These are phyloP conservation scores for Sphaerobolus stellatus DNA, from an alignment of 1,284 basidiomycete genomes.

Conservation along the genomic window DNA sequence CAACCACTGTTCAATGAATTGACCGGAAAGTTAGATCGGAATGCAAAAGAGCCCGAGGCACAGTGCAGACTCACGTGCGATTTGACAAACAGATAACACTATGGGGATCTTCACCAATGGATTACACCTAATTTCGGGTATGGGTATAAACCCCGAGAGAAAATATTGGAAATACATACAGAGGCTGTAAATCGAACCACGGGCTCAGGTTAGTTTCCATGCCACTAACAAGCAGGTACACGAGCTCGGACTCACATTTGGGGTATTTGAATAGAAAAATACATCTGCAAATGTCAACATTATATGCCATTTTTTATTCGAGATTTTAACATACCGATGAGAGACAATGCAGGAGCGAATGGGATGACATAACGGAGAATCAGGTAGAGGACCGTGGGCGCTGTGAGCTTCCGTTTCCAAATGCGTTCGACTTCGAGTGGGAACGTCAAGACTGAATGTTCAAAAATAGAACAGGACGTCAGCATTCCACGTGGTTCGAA, in stretches of 20 bases:
- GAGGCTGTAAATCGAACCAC: not conserved
- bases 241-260: not conserved
- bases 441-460: not conserved
- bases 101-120: not conserved
- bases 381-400: not conserved
- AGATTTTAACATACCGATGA: not conserved
- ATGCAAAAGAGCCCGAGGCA: not conserved
- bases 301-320: too few relatives aligned
- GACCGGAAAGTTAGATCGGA: not conserved
- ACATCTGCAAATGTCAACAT: too few relatives aligned
- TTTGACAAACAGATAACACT: not conserved
- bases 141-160: not conserved
- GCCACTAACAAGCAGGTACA: not conserved
- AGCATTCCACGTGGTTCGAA: not conserved
- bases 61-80: not conserved
- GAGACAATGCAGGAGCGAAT: not conserved
- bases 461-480: not conserved
- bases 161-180: not conserved
- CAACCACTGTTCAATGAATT: not conserved
- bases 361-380: not conserved
- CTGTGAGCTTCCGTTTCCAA: not conserved
- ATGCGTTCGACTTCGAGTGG: not conserved
- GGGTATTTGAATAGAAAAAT: too few relatives aligned
- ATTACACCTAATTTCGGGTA: not conserved
- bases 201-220: not conserved